A percentile compares a stretch with the other conserved stretches of the same genome.
phyloP scores from a whole-genome alignment of 176 grass and related monocot species.

The Secale cereale region DNA sequence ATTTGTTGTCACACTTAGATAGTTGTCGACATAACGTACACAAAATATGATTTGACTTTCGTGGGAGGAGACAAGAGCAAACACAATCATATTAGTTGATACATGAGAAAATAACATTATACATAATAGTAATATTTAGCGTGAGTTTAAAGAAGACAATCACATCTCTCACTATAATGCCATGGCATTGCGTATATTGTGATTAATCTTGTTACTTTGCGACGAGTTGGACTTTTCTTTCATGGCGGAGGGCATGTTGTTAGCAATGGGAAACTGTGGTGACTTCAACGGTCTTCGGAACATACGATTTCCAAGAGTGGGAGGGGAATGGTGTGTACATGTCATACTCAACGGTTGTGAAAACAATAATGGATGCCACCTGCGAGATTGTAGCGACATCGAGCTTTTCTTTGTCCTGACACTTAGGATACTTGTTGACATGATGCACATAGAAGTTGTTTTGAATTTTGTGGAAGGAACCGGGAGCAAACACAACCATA shows the following conservation, averaged over 20 bases:
- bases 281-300: no score
- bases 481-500: background rate
- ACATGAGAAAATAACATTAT: no score
- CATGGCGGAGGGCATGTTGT: no score
- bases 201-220: background rate
- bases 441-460: background rate
- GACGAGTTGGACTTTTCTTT: no score
- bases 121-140: background rate
- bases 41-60: background rate
- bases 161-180: background rate
- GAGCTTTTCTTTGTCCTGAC: background rate
- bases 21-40: background rate
- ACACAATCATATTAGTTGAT: no score
- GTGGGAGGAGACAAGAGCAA: background rate
- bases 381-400: background rate
- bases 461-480: background rate
- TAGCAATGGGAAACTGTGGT: no score
- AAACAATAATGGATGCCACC: background rate
- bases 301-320: background rate
- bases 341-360: background rate
- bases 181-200: background rate
- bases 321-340: background rate
- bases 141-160: background rate
- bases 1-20: background rate
- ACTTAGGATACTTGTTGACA: background rate